Base-by-base conservation (phyloP, 1,139 yeast species). In the Arxiozyma slooffiae region DNA sequence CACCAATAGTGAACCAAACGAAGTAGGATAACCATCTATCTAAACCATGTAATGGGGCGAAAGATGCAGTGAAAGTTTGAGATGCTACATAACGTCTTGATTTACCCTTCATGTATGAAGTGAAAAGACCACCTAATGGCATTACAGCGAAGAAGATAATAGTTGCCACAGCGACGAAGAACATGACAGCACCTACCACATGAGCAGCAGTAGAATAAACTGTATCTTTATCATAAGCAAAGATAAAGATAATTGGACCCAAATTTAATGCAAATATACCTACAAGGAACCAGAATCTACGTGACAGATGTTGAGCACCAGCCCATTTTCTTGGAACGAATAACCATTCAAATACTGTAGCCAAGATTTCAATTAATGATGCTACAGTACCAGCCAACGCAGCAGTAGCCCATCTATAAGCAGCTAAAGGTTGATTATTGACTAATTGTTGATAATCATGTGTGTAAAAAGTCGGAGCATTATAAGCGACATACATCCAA, bases 261-360 rank as follows among this genome's bases (percentile, higher is more conserved):
- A 92, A 74, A 71, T 92, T 92, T 58, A 83, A 65, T 49, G 77
- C 72, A 55, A 90, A 75, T 57, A 90, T 79, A 49, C 81, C 60
- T 52, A 83, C 61, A 67, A 92, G 71, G 67, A 90, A 85, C 74
- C 82, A 64, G 63, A 92, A 75, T 68, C 98, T 85, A 71, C 96
- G 85, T 47, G 89, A 74, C 68, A 92, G 79, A 69, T 88, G 97
- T 73, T 92, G 97, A 70, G 97, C 97, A 71, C 98, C 98, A 37
- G 97, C 95, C 98, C 98, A 92, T 64, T 85, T 82, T 73, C 97
- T 83, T 57, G 98, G 98, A 56, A 92, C 98, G 67, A 88, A 92
- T 68, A 82, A 77, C 97, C 96, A 94, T 72, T 92, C 98, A 63
- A 86, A 81, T 48, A 89, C 53, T 22, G 98, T 92, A 48, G 98